Evolutionary conservation across 768 basidiomycete genomes (phyloP).

Genomic region (Tricholoma flavovirens): DNA sequence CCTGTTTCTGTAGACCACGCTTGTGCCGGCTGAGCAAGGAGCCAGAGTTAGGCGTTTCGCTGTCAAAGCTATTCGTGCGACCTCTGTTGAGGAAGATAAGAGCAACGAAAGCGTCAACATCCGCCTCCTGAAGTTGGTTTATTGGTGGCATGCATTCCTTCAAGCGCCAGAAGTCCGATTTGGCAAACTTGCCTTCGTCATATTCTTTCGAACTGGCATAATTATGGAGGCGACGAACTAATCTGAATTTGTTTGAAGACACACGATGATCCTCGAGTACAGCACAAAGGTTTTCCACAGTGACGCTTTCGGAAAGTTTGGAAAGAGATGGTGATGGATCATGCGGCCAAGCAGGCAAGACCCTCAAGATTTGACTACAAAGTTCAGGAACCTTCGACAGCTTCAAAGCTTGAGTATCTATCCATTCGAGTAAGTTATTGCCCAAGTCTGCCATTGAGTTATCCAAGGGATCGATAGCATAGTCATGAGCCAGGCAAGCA

Average conservation of each 20-base stretch:
- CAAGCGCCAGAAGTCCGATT: conserved; percentile 76
- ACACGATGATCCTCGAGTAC: conserved; percentile 57
- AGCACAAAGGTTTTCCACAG: conserved; percentile 40
- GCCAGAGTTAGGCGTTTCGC: conserved; percentile 40
- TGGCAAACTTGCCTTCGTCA: conserved; percentile 41
- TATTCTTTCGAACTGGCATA: conserved; percentile 35
- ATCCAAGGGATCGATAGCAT: conserved; percentile 29
- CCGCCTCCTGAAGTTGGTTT: conserved; percentile 53
- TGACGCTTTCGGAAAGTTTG: conserved; percentile 39
- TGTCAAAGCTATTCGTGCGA: conserved; percentile 53
- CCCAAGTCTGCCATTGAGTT: conserved; percentile 30
- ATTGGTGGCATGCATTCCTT: conserved; percentile 66
- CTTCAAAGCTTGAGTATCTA: conserved; percentile 46
- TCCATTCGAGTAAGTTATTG: conserved; percentile 52
- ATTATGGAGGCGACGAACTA: conserved; percentile 61
- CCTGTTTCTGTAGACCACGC: conserved; percentile 17
- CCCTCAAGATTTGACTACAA: conserved; percentile 41
- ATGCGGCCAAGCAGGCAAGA: conserved; percentile 74
- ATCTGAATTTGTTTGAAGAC: conserved; percentile 69
- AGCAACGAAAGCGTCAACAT: conserved; percentile 67
- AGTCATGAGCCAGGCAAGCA: conserved; percentile 54
- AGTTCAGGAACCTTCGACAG: conserved; percentile 36
- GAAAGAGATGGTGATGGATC: conserved; percentile 45
- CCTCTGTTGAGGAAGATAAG: conserved; percentile 58
- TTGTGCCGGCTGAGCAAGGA: conserved; percentile 37